phyloP scores from a whole-genome alignment of 192 early-diverging fungal genomes.

The Mortierella claussenii region DNA sequence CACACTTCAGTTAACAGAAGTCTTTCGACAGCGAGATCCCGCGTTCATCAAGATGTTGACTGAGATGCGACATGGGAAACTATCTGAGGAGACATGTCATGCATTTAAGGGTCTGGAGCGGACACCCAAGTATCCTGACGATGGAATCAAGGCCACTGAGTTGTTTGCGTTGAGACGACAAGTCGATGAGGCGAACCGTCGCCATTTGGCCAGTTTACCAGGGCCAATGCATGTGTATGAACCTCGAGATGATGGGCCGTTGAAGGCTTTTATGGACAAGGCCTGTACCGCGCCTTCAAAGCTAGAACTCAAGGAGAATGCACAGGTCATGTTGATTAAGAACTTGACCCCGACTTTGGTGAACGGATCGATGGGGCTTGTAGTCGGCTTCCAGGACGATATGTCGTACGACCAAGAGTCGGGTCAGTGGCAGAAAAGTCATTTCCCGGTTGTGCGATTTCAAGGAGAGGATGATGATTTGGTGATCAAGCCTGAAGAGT shows the following conservation, averaged over 20 bases:
- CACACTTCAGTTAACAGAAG: slow-evolving; percentile 74
- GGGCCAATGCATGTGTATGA: slow-evolving; percentile 61
- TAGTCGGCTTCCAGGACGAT: slow-evolving; percentile 56
- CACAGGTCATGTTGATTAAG: slow-evolving; percentile 92
- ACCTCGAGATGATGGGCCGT: slow-evolving; percentile 58
- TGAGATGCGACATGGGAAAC: slow-evolving; percentile 80
- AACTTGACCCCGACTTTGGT: slow-evolving; percentile 74
- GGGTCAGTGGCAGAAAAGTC: not conserved
- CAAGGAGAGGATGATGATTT: slow-evolving; percentile 38
- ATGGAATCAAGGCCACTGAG: slow-evolving; percentile 74
- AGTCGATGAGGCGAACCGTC: slow-evolving; percentile 78
- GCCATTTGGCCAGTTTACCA: slow-evolving; percentile 61
- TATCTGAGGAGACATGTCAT: slow-evolving; percentile 64
- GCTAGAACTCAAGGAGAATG: slow-evolving; percentile 76
- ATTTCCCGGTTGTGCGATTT: slow-evolving; percentile 38
- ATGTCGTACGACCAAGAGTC: not conserved
- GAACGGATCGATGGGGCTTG: slow-evolving; percentile 84
- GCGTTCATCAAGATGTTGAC: slow-evolving; percentile 85
- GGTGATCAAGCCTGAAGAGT: slow-evolving; percentile 43
- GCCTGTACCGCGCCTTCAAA: slow-evolving; percentile 66
- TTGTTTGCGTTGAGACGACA: slow-evolving; percentile 68
- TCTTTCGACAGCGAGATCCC: slow-evolving; percentile 82
- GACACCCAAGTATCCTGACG: slow-evolving; percentile 62
- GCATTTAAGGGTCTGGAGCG: slow-evolving; percentile 63
- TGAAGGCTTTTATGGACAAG: slow-evolving; percentile 49